Base-by-base conservation (phyloP, 306 rosid genomes). In the Inga leiocalycina region DNA sequence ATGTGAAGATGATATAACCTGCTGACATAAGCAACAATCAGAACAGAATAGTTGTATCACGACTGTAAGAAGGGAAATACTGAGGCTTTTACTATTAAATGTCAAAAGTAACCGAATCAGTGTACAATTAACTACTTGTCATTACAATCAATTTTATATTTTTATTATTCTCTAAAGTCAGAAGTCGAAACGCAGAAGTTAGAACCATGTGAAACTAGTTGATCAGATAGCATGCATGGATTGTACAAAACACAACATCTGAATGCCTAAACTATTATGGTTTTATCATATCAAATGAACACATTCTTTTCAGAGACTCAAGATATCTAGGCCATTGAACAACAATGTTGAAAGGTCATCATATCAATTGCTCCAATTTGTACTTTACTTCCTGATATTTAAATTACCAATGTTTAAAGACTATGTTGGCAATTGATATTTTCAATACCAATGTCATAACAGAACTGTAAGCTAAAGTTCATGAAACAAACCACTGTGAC, bases 141-240 rank as follows among this genome's bases (percentile, higher is more conserved):
- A 41, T 30, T 65, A 17, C n/a, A 48, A 34, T 48, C 73, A 66
- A 8, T 45, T 65, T n/a, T n/a, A n/a, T n/a, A n/a, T n/a, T n/a
- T n/a, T 65, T 35, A 64, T 78, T 49, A 16, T 78, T 68, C 39
- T 27, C 41, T 64, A 43, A 64, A 64, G 48, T 34, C 75, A 67
- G 67, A n/a, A 22, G 65, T 56, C 32, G 8, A 54, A 54, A 54
- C 61, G 10, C 24, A 19, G 20, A 16, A 30, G 39, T 30, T 46
- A 30, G 61, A 27, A n/a, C 75, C 75, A 49, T 35, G 12, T 13
- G 56, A 48, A 35, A 48, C 75, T 49, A 30, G 27, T 30, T 48
- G 37, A 43, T 67, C 62, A 15, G 64, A 35, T 51, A 48, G 41
- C 66, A 79, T 49, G 51, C 52, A 78, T 7, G 48, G 37, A 12